Evolutionary conservation across 2,329 filamentous ascomycete genomes (phyloP).

Genomic region (Tolypocladium album): DNA sequence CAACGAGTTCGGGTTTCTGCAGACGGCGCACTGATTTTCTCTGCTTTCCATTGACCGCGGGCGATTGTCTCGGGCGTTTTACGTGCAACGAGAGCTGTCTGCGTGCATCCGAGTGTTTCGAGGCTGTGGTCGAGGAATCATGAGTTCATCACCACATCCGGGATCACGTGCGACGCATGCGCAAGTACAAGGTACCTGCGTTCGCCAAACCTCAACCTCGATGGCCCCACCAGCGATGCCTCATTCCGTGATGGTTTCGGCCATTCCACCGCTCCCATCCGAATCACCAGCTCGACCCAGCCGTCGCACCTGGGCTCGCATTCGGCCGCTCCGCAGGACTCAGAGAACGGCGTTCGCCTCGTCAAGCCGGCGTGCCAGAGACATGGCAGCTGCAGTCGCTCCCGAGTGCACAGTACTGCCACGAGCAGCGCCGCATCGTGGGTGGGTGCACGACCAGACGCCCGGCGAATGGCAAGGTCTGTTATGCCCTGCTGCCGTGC

Average conservation of each 20-base stretch:
- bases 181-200: not conserved
- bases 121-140: not conserved
- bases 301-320: not conserved
- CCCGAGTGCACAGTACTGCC: not conserved
- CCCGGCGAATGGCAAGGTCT: not conserved
- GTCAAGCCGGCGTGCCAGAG: not conserved
- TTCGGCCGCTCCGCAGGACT: not conserved
- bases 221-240: not conserved
- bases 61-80: not conserved
- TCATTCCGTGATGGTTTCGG: not conserved
- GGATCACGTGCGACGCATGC: not conserved
- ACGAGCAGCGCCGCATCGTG: not conserved
- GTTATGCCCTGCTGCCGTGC: not conserved
- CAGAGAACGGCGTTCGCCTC: not conserved
- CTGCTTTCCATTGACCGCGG: not conserved
- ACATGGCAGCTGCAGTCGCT: not conserved
- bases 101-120: not conserved
- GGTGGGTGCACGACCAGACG: not conserved
- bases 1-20: not conserved
- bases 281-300: not conserved
- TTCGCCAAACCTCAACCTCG: not conserved
- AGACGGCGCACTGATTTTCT: not conserved
- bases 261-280: not conserved
- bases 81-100: not conserved
- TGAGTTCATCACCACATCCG: not conserved